Evolutionary conservation across 148 eudicot genomes (phyloP).

Genomic region (Rheum nobile): DNA sequence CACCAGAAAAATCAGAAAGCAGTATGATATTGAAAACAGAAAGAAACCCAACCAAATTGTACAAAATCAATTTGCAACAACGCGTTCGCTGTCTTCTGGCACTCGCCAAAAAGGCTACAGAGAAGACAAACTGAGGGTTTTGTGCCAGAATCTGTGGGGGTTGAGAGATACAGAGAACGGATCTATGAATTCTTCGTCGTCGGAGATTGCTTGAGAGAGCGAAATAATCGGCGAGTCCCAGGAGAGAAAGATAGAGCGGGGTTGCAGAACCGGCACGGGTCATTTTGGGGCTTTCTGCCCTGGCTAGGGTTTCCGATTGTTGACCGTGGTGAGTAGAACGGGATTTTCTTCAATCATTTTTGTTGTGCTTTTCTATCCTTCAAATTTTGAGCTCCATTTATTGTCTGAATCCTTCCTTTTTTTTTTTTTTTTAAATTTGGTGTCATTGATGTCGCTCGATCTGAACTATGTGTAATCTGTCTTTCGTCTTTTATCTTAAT

Average conservation of each 20-base stretch:
- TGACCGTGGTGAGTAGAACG: neutral
- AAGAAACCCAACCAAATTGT: conserved; percentile 4
- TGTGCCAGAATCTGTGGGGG: neutral
- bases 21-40: conserved; percentile 3
- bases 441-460: neutral
- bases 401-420: neutral
- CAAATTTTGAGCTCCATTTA: neutral
- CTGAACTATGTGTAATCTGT: neutral
- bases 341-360: neutral
- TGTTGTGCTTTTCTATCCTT: neutral
- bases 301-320: neutral
- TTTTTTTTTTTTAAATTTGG: neutral
- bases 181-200: neutral
- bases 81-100: conserved; percentile 2
- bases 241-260: neutral
- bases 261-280: neutral
- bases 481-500: neutral
- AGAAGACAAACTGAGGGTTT: conserved; percentile 6
- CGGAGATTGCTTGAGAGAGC: neutral
- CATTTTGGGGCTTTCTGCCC: conserved; percentile 4
- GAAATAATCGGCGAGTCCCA: neutral
- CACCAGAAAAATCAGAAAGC: neutral
- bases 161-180: neutral
- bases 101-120: neutral
- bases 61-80: neutral